These are phyloP conservation scores for Craspedostauros australis DNA, from an alignment of 108 stramenopile species.

Conservation along the genomic window DNA sequence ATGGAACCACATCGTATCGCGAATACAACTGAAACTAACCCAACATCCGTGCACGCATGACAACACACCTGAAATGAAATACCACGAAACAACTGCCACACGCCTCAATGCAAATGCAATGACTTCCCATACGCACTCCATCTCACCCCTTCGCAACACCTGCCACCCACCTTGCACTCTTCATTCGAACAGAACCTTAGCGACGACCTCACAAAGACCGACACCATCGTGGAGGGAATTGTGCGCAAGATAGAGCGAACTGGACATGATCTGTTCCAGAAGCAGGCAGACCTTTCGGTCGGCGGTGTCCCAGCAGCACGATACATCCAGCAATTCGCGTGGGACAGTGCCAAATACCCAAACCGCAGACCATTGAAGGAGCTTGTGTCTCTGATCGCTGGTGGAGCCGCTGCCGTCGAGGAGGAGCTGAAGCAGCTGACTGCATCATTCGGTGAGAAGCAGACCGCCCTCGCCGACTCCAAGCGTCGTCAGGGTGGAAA, in stretches of 20 bases:
- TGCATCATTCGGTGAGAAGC: slow-evolving; percentile 78
- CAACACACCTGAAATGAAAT: too few species aligned
- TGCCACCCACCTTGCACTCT: neutral
- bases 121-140: too few species aligned
- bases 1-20: too few species aligned
- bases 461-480: slow-evolving; percentile 57
- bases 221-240: slow-evolving; percentile 71
- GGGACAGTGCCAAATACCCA: slow-evolving; percentile 93
- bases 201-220: slow-evolving; percentile 85
- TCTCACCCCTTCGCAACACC: too few species aligned
- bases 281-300: slow-evolving; percentile 62
- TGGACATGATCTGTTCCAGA: slow-evolving; percentile 61
- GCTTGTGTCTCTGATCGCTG: slow-evolving; percentile 69
- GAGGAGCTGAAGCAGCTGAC: slow-evolving; percentile 88
- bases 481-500: slow-evolving; percentile 78
- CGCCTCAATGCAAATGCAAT: too few species aligned
- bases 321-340: slow-evolving; percentile 89
- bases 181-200: slow-evolving; percentile 37
- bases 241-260: slow-evolving; percentile 89
- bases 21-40: too few species aligned
- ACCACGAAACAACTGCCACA: too few species aligned
- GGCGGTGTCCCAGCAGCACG: slow-evolving; percentile 75
- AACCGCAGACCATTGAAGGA: slow-evolving; percentile 85
- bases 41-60: too few species aligned
- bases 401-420: slow-evolving; percentile 78